Evolutionary conservation across 208 protist species (phyloP).

Genomic region (Leishmania arabica): DNA sequence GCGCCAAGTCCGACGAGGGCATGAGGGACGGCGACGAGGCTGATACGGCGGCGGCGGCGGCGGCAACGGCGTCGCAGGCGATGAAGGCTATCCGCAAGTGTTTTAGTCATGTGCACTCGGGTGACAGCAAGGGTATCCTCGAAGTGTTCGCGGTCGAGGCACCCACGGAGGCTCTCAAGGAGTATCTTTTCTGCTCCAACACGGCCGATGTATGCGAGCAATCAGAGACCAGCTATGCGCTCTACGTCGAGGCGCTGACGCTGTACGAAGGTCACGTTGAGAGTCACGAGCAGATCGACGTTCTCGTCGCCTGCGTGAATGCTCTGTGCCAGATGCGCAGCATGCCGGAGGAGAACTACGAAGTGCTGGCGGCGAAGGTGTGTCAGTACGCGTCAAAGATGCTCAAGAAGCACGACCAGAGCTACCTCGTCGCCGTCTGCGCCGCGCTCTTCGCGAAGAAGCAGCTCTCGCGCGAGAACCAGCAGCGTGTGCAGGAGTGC

Average conservation of each 20-base stretch:
- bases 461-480: conserved; percentile 53
- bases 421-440: conserved; percentile 72
- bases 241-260: conserved; percentile 88
- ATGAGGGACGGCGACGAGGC: background rate
- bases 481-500: conserved; percentile 90
- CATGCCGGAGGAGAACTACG: conserved; percentile 92
- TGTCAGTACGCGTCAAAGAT: conserved; percentile 92
- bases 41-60: conserved; percentile 3
- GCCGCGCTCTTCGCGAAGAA: conserved; percentile 92
- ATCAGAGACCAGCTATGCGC: conserved; percentile 86
- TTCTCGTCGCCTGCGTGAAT: conserved; percentile 80
- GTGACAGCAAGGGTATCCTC: conserved; percentile 80
- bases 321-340: conserved; percentile 43
- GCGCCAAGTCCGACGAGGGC: conserved; percentile 1
- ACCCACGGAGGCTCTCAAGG: conserved; percentile 62
- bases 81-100: conserved; percentile 37
- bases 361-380: conserved; percentile 88
- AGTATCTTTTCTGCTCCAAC: conserved; percentile 86
- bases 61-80: conserved; percentile 2
- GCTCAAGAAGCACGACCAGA: conserved; percentile 93
- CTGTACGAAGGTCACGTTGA: conserved; percentile 95
- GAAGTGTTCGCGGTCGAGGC: conserved; percentile 58
- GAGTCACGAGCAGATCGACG: conserved; percentile 77
- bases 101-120: conserved; percentile 56
- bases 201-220: conserved; percentile 83